Percentiles rank a stretch among this genome's conserved stretches.
These are phyloP conservation scores for Boletus pseudo-olivaceus DNA, from an alignment of 768 basidiomycete species.

Conservation along the genomic window DNA sequence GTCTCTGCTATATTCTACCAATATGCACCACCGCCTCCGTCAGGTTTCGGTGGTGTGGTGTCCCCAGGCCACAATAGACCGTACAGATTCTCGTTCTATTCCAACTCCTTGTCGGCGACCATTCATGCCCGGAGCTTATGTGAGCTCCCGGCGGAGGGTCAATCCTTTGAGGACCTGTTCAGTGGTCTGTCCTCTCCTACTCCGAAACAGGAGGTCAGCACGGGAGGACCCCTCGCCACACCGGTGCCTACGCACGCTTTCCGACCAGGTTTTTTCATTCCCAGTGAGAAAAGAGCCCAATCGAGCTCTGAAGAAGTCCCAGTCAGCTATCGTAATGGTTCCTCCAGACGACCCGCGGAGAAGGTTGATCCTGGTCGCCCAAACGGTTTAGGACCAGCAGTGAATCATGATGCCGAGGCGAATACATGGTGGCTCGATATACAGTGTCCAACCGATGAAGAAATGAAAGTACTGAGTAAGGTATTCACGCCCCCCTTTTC, in stretches of 20 bases:
- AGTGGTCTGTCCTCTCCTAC: constrained; percentile 39
- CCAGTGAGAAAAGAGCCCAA: constrained; percentile 7
- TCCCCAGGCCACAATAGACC: constrained; percentile 76
- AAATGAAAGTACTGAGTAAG: constrained; percentile 96
- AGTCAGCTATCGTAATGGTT: constrained; percentile 10
- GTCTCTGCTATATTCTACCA: constrained; percentile 22
- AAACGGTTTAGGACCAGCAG: constrained; percentile 22
- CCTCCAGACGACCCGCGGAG: constrained; percentile 19
- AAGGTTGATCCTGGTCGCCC: constrained; percentile 18
- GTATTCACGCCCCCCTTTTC: constrained; percentile 36
- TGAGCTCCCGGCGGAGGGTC: constrained; percentile 91
- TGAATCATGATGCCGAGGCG: constrained; percentile 49
- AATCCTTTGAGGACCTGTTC: constrained; percentile 91
- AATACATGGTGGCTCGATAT: constrained; percentile 99
- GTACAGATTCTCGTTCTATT: constrained; percentile 98
- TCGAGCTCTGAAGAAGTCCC: constrained; percentile 3
- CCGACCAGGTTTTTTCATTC: constrained; percentile 3
- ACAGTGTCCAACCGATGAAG: constrained; percentile 90
- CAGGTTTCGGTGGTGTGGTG: constrained; percentile 33
- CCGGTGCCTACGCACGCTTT: constrained; percentile 7
- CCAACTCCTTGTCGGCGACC: constrained; percentile 85
- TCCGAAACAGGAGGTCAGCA: constrained; percentile 5
- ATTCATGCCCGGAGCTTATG: constrained; percentile 92
- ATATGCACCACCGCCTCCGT: constrained; percentile 7
- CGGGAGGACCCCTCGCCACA: constrained; percentile 1